These are phyloP conservation scores for Kalanchoe fedtschenkoi DNA, from an alignment of 164 flowering plant genomes.

Conservation along the genomic window DNA sequence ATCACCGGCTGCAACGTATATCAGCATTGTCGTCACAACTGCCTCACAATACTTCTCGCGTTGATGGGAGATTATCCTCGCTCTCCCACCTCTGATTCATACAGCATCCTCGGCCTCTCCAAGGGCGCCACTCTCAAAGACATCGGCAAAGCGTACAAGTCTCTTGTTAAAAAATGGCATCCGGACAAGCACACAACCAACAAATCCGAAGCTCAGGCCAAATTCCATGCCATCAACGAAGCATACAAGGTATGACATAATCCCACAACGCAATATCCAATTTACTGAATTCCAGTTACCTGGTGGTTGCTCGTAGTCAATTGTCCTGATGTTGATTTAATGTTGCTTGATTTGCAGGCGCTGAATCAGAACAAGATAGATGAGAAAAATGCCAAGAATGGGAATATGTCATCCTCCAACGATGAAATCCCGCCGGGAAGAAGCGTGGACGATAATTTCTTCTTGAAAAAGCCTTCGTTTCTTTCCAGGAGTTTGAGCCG, in stretches of 20 bases:
- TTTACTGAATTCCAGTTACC: not conserved
- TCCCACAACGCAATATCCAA: not conserved
- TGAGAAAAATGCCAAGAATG: constrained; percentile 9
- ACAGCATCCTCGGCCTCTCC: constrained; percentile 26
- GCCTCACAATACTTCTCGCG: not conserved
- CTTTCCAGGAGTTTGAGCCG: constrained; percentile 20
- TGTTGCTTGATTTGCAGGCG: constrained; percentile 8
- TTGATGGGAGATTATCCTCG: constrained; percentile 27
- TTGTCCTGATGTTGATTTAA: not conserved
- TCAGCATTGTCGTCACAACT: not conserved
- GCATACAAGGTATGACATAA: constrained; percentile 22
- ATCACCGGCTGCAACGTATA: too few relatives aligned
- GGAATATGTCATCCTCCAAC: not conserved
- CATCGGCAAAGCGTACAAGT: constrained; percentile 33
- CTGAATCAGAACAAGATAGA: constrained; percentile 14
- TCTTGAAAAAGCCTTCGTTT: constrained; percentile 13
- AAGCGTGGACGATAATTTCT: constrained; percentile 13
- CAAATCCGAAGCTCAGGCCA: constrained; percentile 15
- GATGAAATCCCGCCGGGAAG: constrained; percentile 10
- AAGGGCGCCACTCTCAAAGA: constrained; percentile 22
- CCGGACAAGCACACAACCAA: constrained; percentile 20
- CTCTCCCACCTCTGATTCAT: constrained; percentile 17
- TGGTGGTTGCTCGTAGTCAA: not conserved
- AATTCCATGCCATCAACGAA: constrained; percentile 17
- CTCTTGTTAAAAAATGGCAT: constrained; percentile 30